Base-by-base conservation (phyloP, 352 stramenopile genomes). In the Phytophthora hybrid region DNA sequence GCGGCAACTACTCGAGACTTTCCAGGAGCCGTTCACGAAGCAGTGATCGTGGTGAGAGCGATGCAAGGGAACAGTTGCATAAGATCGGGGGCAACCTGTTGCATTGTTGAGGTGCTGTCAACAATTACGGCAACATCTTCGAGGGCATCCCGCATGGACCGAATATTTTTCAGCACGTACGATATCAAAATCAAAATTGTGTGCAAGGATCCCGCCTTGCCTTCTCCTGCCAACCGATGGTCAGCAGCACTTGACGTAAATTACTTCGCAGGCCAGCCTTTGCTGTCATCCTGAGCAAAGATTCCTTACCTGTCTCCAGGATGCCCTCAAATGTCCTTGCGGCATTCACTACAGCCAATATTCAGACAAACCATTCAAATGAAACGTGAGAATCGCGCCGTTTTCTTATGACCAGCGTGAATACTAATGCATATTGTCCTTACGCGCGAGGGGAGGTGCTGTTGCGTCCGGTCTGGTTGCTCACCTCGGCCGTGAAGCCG, bases 11-110 rank as follows among this genome's bases (percentile, higher is more conserved):
- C 89, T 97, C 39, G 93, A 98, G 69, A 97, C 95, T 13, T 98
- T 99, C 51, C 90, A 98, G 56, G 89, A 97, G 74, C 96, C 96
- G 1, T 98, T 99, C 59, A 88, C 65, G 8, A 94, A 94, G 63
- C 81, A 87, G 39, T 93, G 59, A 77, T 32, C 26, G 31, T 34
- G 14, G 14, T 29, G 7, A n/a, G 7, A 14, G 6, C 31, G 16
- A 69, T 51, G 14, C 32, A 58, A 60, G 18, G 21, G 44, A 46
- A 19, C 0, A 41, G 53, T 59, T 5, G 5, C 37, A 4, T 14
- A 46, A 51, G 60, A 34, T 46, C 14, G 34, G 26, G 29, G 34
- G 39, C 18, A 74, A 61, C 5, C 55, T 66, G 55, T 66, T 29
- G 53, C 47, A 68, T 49, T 49, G 13, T 49, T 49, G 41, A 70